Base-by-base conservation (phyloP, 2,329 filamentous ascomycete species). In the Lasiodiplodia gonubiensis region DNA sequence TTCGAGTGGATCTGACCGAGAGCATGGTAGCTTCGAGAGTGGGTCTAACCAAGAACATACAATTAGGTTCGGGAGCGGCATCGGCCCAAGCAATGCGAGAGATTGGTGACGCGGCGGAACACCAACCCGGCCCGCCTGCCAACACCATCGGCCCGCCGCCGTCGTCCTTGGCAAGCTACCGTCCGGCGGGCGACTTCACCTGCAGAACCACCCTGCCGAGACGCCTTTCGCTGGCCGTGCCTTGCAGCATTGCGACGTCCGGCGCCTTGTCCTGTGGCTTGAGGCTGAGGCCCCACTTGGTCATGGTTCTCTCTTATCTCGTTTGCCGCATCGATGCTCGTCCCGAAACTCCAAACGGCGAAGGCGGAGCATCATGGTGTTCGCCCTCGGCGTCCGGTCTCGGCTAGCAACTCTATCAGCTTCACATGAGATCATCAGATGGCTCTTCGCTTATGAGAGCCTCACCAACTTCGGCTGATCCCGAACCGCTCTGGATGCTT, bases 301-400 rank as follows among this genome's bases (percentile, higher is more conserved):
- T 18, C 39, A 37, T 8, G 25, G 42, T 16, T 12, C 18, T 16
- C 39, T 42, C 35, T 35, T 10, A 25, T 46, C 14, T 30, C 37
- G 23, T 23, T 46, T 2, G 21, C 33, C 42, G 16, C 30, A 3
- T 33, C 16, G 18, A 39, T 21, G 25, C 25, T 18, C 42, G 42
- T 42, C 48, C 57, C 57, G 39, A 42, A 21, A 49, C 57, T 61
- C 57, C 57, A 61, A 49, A n/a, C 2, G 30, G 57, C 30, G 39
- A 42, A 42, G 54, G 54, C 42, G 54, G 54, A 59, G 54, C 54
- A 59, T 23, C 33, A 42, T 42, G 54, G 35, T 59, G 33, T 33
- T 42, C n/a, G 23, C 33, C 4, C 49, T 25, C 25, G 11, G 49
- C 53, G 21, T 59, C 35, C 54, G 54, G 54, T 59, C 54, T 59